These are phyloP conservation scores for Gaertneriomyces sp. DNA, from an alignment of 192 early-diverging fungal species.

Conservation along the genomic window DNA sequence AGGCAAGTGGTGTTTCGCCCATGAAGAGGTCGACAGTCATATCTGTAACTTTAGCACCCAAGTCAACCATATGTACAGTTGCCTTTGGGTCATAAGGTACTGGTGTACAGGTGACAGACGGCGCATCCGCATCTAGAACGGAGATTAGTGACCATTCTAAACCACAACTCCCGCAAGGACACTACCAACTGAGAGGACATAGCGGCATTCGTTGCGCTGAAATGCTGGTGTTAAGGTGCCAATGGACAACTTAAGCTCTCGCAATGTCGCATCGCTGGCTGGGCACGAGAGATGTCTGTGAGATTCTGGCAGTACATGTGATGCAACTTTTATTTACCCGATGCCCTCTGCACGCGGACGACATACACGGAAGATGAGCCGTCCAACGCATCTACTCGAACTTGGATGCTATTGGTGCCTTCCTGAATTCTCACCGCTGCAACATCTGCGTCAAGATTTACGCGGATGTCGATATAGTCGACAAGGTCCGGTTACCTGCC, in stretches of 20 bases:
- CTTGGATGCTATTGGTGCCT: constrained; percentile 33
- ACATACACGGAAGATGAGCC: constrained; percentile 35
- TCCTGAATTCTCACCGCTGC: constrained; percentile 28
- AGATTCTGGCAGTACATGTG: not conserved
- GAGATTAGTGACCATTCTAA: not conserved
- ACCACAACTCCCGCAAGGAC: not conserved
- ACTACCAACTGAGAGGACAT: constrained; percentile 31
- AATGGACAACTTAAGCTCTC: constrained; percentile 21
- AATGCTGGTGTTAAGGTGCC: constrained; percentile 39
- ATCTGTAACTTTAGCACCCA: not conserved
- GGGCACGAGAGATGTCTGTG: not conserved
- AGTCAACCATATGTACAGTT: not conserved
- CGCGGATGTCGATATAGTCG: not conserved
- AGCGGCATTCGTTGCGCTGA: constrained; percentile 33
- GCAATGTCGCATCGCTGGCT: constrained; percentile 39
- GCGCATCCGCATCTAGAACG: not conserved
- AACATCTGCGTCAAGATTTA: not conserved
- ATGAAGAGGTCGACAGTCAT: constrained; percentile 3
- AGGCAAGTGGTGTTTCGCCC: constrained; percentile 30
- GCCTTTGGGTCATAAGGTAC: not conserved
- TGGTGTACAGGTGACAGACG: not conserved
- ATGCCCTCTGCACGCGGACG: constrained; percentile 34
- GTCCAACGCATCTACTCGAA: constrained; percentile 50
- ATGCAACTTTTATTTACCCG: constrained; percentile 17
- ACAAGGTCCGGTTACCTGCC: constrained; percentile 9